phyloP scores from a whole-genome alignment of 2,329 filamentous ascomycete genomes.

The Colletotrichum theobromicola region DNA sequence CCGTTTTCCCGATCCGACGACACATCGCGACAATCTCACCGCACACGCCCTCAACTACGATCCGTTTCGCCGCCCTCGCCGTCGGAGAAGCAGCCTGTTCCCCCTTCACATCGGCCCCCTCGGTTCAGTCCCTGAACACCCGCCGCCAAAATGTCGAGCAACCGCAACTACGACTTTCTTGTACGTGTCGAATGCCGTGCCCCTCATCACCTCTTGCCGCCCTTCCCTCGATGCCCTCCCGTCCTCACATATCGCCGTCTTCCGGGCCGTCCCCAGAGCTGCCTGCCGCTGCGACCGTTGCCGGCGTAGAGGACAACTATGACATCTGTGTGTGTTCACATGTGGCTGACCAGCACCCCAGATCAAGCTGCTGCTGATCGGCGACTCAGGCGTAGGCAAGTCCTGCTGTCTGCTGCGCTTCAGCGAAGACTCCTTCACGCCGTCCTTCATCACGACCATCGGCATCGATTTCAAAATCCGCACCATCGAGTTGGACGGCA shows the following conservation, averaged over 20 bases:
- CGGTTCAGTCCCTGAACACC: constrained; percentile 19
- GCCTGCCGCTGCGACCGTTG: neutral
- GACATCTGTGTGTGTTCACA: constrained; percentile 18
- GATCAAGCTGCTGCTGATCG: constrained; percentile 97
- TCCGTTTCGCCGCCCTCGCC: neutral
- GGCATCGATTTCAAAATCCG: constrained; percentile 99
- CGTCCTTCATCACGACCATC: constrained; percentile 98
- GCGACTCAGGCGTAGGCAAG: constrained; percentile 95
- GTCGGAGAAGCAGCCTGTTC: neutral
- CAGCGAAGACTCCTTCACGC: constrained; percentile 97
- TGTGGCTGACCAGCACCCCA: constrained; percentile 41
- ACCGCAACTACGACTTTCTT: constrained; percentile 99
- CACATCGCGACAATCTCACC: constrained; percentile 8
- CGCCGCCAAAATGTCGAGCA: constrained; percentile 79
- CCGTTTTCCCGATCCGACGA: constrained; percentile 13
- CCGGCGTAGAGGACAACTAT: constrained; percentile 18
- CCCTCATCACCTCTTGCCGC: constrained; percentile 20
- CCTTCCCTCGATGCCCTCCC: neutral
- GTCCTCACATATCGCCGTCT: neutral
- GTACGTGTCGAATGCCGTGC: constrained; percentile 59
- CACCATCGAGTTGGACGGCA: constrained; percentile 98
- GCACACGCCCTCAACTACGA: neutral
- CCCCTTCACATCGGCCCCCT: constrained; percentile 6
- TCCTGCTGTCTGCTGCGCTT: constrained; percentile 96
- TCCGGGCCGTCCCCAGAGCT: neutral